Conservation (phyloP, 176 grass and related monocot genomes). For the Ampelocalamus luodianensis region DNA sequence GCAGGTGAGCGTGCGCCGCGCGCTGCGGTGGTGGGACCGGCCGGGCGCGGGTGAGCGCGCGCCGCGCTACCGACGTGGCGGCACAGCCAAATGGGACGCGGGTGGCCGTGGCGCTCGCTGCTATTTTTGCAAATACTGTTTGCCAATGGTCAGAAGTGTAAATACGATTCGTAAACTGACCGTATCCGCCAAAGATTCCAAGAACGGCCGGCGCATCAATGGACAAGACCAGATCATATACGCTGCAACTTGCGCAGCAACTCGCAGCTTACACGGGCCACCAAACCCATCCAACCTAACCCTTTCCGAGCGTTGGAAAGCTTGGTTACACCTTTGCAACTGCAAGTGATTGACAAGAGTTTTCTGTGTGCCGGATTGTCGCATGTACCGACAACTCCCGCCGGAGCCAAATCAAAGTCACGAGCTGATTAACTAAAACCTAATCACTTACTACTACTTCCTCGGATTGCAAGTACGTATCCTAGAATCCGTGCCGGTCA, state of each 20-base stretch:
- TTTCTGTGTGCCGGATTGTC: background rate
- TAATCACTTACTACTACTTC: background rate
- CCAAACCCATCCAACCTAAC: background rate
- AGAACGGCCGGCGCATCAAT: background rate
- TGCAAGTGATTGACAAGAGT: background rate
- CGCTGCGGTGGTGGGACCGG: too few species aligned
- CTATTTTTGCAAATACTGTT: too few species aligned
- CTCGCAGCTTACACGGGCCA: background rate
- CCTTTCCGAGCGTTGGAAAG: background rate
- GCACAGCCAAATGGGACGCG: too few species aligned
- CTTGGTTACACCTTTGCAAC: background rate
- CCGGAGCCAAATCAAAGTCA: background rate
- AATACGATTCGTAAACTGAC: too few species aligned
- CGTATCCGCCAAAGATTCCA: too few species aligned
- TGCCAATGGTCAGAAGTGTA: too few species aligned
- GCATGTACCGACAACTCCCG: conserved; percentile 20
- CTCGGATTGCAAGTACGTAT: background rate
- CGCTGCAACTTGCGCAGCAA: background rate
- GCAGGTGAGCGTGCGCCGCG: too few species aligned
- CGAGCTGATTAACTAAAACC: background rate
- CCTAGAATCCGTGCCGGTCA: background rate
- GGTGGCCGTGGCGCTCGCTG: too few species aligned
- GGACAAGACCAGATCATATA: background rate
- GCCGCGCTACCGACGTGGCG: too few species aligned
- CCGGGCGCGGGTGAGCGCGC: too few species aligned